Conservation (phyloP, 345 rosid species). For the Aquilaria yunnanensis region DNA sequence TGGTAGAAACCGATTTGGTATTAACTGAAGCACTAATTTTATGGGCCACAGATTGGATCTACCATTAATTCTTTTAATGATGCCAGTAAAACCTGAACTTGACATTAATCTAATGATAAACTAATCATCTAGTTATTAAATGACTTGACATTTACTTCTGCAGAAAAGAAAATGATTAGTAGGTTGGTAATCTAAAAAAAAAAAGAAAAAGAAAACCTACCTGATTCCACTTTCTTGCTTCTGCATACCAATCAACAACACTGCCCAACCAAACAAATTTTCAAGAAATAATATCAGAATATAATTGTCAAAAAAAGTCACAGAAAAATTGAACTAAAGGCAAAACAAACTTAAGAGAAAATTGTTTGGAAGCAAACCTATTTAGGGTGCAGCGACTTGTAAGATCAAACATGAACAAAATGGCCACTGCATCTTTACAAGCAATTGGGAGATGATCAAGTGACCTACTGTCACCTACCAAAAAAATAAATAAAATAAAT, state of each 20-base stretch:
- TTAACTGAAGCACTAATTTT: conserved; percentile 9
- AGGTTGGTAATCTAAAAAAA: background rate
- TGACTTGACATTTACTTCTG: too few relatives aligned
- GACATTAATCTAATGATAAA: conserved; percentile 8
- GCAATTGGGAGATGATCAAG: conserved; percentile 82
- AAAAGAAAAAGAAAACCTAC: conserved; percentile 28
- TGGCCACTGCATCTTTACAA: conserved; percentile 96
- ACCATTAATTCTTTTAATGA: conserved; percentile 15
- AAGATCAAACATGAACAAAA: conserved; percentile 95
- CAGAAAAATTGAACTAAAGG: background rate
- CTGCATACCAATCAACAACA: conserved; percentile 70
- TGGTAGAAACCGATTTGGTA: conserved; percentile 1
- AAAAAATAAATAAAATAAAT: background rate
- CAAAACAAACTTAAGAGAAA: too few relatives aligned
- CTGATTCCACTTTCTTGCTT: conserved; percentile 98
- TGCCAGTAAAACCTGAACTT: conserved; percentile 14
- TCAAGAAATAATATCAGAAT: background rate
- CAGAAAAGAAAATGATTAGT: background rate
- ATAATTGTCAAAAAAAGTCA: background rate
- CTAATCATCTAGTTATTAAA: background rate
- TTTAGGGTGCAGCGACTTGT: conserved; percentile 93
- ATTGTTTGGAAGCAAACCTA: conserved; percentile 34
- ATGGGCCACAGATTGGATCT: conserved; percentile 10
- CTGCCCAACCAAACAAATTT: conserved; percentile 30
- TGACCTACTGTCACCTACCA: conserved; percentile 60